Evolutionary conservation across 2,329 filamentous ascomycete species (phyloP).

Genomic region (Clathrospora elynae): DNA sequence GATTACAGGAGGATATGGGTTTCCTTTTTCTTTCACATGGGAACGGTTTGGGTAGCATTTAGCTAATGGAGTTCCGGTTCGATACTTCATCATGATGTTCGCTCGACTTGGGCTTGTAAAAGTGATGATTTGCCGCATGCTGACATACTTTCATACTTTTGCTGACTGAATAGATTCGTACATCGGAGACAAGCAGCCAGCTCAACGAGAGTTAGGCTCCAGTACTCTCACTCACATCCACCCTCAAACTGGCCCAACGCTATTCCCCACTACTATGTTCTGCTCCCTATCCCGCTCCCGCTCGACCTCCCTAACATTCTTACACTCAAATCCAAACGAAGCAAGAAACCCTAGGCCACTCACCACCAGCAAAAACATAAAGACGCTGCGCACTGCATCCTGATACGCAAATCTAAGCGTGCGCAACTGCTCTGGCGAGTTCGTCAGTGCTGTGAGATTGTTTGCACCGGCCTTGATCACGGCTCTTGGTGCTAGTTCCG

Average conservation of each 20-base stretch:
- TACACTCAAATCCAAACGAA: constrained; percentile 13
- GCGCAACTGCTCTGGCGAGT: too few relatives aligned
- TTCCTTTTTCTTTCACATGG: constrained; percentile 16
- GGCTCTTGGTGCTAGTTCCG: neutral
- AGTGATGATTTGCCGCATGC: too few relatives aligned
- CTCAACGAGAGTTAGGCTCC: too few relatives aligned
- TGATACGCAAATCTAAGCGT: too few relatives aligned
- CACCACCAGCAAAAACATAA: constrained; percentile 8
- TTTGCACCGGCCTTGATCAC: constrained; percentile 1
- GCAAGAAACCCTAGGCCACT: constrained; percentile 5
- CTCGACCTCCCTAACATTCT: constrained; percentile 12
- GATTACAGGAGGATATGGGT: constrained; percentile 26
- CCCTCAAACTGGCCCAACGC: too few relatives aligned
- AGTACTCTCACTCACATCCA: too few relatives aligned
- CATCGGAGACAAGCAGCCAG: too few relatives aligned
- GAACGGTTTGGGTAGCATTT: constrained; percentile 30
- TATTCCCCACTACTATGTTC: too few relatives aligned
- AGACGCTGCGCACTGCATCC: constrained; percentile 1
- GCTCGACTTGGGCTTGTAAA: neutral
- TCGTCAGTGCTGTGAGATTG: too few relatives aligned
- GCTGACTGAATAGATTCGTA: too few relatives aligned
- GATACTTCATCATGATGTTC: constrained; percentile 17
- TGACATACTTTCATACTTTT: too few relatives aligned
- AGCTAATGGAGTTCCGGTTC: constrained; percentile 39
- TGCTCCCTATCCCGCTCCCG: too few relatives aligned